Evolutionary conservation across 2,329 filamentous ascomycete genomes (phyloP).

Genomic region (Parasarocladium wereldwijsianum): DNA sequence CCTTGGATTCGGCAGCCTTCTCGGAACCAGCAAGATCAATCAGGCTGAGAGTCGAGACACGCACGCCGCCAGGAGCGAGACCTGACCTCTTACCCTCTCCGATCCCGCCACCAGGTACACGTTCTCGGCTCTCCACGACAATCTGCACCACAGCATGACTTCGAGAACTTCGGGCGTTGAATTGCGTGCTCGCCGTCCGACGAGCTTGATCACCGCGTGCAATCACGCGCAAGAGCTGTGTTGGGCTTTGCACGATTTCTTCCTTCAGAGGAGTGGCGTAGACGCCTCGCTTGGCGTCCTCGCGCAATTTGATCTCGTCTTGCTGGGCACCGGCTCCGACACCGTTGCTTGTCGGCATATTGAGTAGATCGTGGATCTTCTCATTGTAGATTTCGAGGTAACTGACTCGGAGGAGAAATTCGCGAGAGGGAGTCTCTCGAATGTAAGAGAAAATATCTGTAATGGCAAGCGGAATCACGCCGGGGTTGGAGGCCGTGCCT

Average conservation of each 20-base stretch:
- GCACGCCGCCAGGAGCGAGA: constrained; percentile 71
- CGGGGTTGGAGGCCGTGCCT: constrained; percentile 85
- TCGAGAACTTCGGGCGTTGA: constrained; percentile 90
- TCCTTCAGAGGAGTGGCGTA: constrained; percentile 95
- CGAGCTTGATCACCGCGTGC: constrained; percentile 84
- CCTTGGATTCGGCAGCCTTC: constrained; percentile 88
- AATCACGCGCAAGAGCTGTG: constrained; percentile 86
- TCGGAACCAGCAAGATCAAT: constrained; percentile 96
- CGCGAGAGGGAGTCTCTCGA: constrained; percentile 83
- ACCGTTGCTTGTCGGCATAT: constrained; percentile 48
- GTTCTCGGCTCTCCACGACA: constrained; percentile 90
- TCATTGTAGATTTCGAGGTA: constrained; percentile 99
- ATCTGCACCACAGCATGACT: constrained; percentile 98
- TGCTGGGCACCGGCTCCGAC: constrained; percentile 41
- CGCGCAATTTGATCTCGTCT: constrained; percentile 93
- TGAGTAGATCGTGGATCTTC: constrained; percentile 85
- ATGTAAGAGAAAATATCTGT: constrained; percentile 99
- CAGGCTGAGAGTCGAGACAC: constrained; percentile 85
- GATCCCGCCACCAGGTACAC: constrained; percentile 41
- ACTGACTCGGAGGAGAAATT: constrained; percentile 89
- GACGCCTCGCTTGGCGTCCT: constrained; percentile 91
- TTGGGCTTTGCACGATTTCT: constrained; percentile 96
- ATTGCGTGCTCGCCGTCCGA: constrained; percentile 86
- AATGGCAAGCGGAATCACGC: constrained; percentile 92
- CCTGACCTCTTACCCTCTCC: constrained; percentile 44